These are phyloP conservation scores for Colletotrichum noveboracense DNA, from an alignment of 2,329 filamentous ascomycete genomes.

Conservation along the genomic window DNA sequence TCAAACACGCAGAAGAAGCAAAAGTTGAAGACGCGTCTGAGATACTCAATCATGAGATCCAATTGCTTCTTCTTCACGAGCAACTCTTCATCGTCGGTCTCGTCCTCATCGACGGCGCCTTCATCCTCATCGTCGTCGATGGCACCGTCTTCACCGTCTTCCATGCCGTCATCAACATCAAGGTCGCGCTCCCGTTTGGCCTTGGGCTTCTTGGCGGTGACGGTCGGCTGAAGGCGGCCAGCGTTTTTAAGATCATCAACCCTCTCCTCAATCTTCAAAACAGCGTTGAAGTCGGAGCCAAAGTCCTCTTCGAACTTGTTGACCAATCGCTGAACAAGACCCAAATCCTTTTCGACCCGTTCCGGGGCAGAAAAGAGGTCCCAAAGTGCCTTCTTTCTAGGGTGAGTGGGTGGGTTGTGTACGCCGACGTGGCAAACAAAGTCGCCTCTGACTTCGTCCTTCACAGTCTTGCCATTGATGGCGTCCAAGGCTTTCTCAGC, in stretches of 20 bases:
- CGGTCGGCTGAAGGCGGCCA: constrained; percentile 75
- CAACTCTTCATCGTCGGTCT: constrained; percentile 88
- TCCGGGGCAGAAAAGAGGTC: constrained; percentile 95
- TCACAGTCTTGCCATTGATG: constrained; percentile 97
- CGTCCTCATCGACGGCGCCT: constrained; percentile 77
- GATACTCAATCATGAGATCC: constrained; percentile 93
- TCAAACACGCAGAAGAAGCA: constrained; percentile 99
- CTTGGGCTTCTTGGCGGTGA: constrained; percentile 57
- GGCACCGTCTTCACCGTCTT: constrained; percentile 67
- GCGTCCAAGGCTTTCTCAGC: constrained; percentile 89
- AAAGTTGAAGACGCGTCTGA: constrained; percentile 96
- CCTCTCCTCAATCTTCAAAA: constrained; percentile 81
- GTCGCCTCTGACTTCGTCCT: constrained; percentile 90
- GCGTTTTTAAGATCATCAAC: constrained; percentile 81
- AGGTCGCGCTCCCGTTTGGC: constrained; percentile 65
- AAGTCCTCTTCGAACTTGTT: constrained; percentile 86
- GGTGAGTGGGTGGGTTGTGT: constrained; percentile 84
- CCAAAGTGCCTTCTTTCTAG: constrained; percentile 95
- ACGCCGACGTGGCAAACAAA: constrained; percentile 98
- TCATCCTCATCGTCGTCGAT: constrained; percentile 85
- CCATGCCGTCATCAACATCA: constrained; percentile 65
- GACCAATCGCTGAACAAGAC: constrained; percentile 81
- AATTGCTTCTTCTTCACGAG: constrained; percentile 95
- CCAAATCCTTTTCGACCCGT: constrained; percentile 87
- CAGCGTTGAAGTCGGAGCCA: constrained; percentile 77